Percentiles rank a stretch among this genome's conserved stretches.
These are phyloP conservation scores for Vitis hybrid DNA, from an alignment of 177 flowering plant genomes.

Conservation along the genomic window DNA sequence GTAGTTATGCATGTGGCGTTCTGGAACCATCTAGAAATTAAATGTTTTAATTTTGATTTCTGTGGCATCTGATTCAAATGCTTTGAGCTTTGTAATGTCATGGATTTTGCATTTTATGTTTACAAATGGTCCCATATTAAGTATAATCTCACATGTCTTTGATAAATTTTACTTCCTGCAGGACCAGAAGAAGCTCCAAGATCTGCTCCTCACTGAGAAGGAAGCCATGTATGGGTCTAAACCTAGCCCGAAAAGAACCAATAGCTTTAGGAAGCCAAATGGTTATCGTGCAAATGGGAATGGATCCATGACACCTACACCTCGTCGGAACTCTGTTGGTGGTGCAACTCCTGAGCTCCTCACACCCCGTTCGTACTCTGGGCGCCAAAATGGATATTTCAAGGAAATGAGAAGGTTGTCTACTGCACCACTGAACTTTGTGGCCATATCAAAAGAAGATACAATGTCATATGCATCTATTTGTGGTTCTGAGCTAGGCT, in stretches of 20 bases:
- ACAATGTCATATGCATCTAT: conserved; percentile 73
- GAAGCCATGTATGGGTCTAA: conserved; percentile 90
- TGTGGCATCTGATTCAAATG: not conserved
- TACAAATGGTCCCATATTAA: not conserved
- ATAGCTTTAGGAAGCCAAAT: conserved; percentile 65
- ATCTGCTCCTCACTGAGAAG: conserved; percentile 73
- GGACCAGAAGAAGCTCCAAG: conserved; percentile 97
- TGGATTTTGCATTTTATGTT: not conserved
- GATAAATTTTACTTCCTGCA: conserved; percentile 22
- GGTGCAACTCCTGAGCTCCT: conserved; percentile 61
- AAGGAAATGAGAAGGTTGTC: conserved; percentile 80
- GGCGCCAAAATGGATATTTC: conserved; percentile 85
- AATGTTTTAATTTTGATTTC: not conserved
- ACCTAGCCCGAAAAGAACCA: conserved; percentile 82
- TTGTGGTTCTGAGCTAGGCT: conserved; percentile 75
- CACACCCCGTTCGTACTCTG: conserved; percentile 80
- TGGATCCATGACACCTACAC: conserved; percentile 80
- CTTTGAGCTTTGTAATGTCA: not conserved
- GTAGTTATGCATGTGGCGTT: not conserved
- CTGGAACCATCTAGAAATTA: not conserved
- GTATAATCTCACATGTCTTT: not conserved
- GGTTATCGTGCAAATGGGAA: conserved; percentile 72
- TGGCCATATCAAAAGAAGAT: conserved; percentile 79
- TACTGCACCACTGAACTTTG: conserved; percentile 78
- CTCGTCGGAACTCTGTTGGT: conserved; percentile 72